A percentile compares a stretch with the other conserved stretches of the same genome.
These are phyloP conservation scores for Gracilaria domingensis DNA, from an alignment of 23 red algal species.

Conservation along the genomic window DNA sequence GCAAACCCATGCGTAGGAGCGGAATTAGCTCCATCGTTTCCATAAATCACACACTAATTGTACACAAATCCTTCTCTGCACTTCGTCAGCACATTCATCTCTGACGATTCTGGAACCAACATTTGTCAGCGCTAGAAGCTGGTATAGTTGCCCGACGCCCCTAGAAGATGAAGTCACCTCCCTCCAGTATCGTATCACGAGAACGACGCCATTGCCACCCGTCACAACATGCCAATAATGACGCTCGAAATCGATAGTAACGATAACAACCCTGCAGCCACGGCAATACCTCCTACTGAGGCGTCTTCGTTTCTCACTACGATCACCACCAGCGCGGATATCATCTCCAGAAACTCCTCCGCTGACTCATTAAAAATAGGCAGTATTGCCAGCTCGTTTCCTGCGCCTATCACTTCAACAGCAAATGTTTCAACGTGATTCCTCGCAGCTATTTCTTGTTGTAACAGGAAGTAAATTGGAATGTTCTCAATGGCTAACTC, in stretches of 20 bases:
- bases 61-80: no score
- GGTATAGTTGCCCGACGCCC: no score
- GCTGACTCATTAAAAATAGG: not conserved
- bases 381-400: not conserved
- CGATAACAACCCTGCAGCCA: not conserved
- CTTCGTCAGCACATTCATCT: no score
- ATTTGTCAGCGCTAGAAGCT: no score
- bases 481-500: conserved; percentile 8
- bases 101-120: no score
- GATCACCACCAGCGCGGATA: not conserved
- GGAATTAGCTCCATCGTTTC: no score
- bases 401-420: not conserved
- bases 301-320: not conserved
- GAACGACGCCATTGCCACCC: no score
- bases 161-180: no score
- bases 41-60: no score
- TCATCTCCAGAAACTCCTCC: not conserved
- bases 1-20: no score
- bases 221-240: not conserved
- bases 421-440: not conserved
- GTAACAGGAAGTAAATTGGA: not conserved
- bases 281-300: not conserved
- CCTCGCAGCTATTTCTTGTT: not conserved
- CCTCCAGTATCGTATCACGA: no score
- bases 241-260: not conserved